These are phyloP conservation scores for Trichoderma oligosporum DNA, from an alignment of 2,329 filamentous ascomycete genomes.

Conservation along the genomic window DNA sequence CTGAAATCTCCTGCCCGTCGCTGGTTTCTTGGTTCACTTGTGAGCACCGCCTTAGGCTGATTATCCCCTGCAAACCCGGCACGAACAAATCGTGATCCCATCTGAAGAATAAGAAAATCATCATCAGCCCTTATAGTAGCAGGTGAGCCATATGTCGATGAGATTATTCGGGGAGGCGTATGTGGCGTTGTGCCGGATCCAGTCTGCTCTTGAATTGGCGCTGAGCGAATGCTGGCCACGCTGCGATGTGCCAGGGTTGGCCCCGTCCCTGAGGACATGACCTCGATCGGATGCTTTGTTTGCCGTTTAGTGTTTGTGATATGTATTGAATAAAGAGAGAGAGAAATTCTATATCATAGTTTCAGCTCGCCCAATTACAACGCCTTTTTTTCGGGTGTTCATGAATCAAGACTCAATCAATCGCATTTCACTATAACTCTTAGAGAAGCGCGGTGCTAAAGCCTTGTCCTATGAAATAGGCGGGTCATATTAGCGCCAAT, in stretches of 20 bases:
- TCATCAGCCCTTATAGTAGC: constrained; percentile 70
- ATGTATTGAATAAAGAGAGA: neutral
- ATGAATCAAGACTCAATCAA: neutral
- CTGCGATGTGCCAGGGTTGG: constrained; percentile 53
- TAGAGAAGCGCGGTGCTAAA: neutral
- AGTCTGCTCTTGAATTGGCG: constrained; percentile 33
- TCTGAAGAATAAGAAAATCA: constrained; percentile 76
- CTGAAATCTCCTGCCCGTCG: constrained; percentile 79
- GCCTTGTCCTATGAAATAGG: neutral
- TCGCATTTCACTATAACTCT: neutral
- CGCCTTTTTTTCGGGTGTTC: neutral
- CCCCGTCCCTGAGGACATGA: constrained; percentile 44
- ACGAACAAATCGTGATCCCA: constrained; percentile 74
- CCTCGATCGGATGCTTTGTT: neutral
- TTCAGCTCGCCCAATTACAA: neutral
- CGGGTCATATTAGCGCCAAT: constrained; percentile 27
- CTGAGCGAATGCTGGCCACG: constrained; percentile 54
- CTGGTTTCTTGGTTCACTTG: constrained; percentile 71
- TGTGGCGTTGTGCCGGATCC: constrained; percentile 48
- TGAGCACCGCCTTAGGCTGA: constrained; percentile 64
- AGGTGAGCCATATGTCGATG: constrained; percentile 56
- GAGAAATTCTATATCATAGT: neutral
- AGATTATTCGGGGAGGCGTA: constrained; percentile 55
- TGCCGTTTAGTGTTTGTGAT: neutral
- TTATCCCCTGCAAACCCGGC: constrained; percentile 85